These are phyloP conservation scores for Colletotrichum phormii DNA, from an alignment of 2,329 filamentous ascomycete genomes.

Conservation along the genomic window DNA sequence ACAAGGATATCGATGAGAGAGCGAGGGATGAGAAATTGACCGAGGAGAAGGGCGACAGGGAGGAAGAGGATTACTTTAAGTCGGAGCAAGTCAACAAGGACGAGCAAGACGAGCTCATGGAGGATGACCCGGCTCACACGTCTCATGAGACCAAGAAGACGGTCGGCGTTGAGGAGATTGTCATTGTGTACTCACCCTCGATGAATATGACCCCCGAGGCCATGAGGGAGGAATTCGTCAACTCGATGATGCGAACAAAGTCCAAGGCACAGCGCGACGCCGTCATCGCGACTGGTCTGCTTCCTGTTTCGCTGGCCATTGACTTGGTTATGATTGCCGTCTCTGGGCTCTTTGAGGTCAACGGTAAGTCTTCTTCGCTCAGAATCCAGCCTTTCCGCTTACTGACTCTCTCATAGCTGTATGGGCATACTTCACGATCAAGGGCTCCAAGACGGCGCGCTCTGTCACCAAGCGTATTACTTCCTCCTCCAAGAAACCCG, in stretches of 20 bases:
- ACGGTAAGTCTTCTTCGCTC: constrained; percentile 11
- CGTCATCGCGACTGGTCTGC: constrained; percentile 30
- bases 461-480: constrained; percentile 31
- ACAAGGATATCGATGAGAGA: constrained; percentile 12
- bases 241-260: constrained; percentile 32
- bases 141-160: constrained; percentile 33
- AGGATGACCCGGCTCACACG: constrained; percentile 25
- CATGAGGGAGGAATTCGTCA: constrained; percentile 33
- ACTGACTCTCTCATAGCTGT: constrained; percentile 3
- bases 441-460: constrained; percentile 32
- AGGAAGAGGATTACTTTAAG: constrained; percentile 1
- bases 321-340: constrained; percentile 29
- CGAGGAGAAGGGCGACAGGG: constrained; percentile 19
- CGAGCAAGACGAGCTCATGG: neutral
- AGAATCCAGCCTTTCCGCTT: neutral
- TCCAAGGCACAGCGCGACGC: constrained; percentile 34
- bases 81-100: neutral
- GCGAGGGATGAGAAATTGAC: constrained; percentile 21
- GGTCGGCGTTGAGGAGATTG: constrained; percentile 33
- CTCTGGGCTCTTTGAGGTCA: constrained; percentile 28
- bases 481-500: constrained; percentile 29
- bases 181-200: constrained; percentile 31
- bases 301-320: constrained; percentile 27
- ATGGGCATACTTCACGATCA: constrained; percentile 35
- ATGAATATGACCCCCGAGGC: constrained; percentile 35